These are phyloP conservation scores for Penicillium macrosclerotiorum DNA, from an alignment of 495 filamentous ascomycete species.

Conservation along the genomic window DNA sequence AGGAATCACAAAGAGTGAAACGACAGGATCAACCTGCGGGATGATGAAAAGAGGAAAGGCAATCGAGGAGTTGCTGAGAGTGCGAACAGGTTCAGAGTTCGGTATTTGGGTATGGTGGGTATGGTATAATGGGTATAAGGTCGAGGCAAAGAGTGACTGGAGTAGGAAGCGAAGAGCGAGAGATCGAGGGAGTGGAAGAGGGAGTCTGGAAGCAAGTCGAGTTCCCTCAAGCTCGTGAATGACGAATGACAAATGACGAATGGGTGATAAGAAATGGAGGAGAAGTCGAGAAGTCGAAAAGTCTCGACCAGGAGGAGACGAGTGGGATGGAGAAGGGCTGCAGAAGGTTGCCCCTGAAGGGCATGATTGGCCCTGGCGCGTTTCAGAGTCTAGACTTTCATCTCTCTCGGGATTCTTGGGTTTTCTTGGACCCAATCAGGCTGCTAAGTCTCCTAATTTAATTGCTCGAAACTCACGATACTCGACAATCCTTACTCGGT, in stretches of 20 bases:
- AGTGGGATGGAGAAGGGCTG: background rate
- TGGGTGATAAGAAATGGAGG: background rate
- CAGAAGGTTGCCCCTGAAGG: conserved; percentile 14
- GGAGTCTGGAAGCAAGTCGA: conserved; percentile 2
- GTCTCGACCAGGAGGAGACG: conserved; percentile 2
- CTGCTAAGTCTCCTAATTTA: background rate
- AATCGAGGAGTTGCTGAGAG: background rate
- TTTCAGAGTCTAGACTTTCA: conserved; percentile 22
- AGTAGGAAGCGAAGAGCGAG: background rate
- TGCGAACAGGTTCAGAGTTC: background rate
- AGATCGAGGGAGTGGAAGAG: background rate
- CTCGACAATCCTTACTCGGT: background rate
- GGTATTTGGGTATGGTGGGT: too few relatives aligned
- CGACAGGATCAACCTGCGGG: conserved; percentile 33
- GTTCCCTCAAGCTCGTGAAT: background rate
- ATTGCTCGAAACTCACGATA: background rate
- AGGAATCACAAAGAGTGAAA: background rate
- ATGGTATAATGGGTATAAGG: background rate
- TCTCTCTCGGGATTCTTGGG: background rate
- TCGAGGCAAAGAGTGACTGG: background rate
- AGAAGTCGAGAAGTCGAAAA: conserved; percentile 4
- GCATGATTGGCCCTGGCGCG: conserved; percentile 17
- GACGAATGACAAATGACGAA: too few relatives aligned
- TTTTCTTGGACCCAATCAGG: too few relatives aligned
- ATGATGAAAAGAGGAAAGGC: background rate